Evolutionary conservation across 768 basidiomycete genomes (phyloP), one percentile per base, ranked within the genome.

Genomic region (Podaxis mareebaensis): DNA sequence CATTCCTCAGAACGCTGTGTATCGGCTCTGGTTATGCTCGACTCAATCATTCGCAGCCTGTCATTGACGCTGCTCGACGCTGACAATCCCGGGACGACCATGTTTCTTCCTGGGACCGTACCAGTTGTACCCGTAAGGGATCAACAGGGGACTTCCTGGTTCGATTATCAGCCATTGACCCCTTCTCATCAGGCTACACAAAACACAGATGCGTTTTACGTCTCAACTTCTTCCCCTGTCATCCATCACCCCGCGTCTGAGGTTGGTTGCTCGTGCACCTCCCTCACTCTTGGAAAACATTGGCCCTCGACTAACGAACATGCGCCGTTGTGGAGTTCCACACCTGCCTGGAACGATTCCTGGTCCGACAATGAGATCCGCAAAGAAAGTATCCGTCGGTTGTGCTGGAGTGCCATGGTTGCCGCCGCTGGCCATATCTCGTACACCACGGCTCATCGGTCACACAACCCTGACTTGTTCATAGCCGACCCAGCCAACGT

Each of bases 381-480:
- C 48, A 88, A 85, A 73, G 91, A 93, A 70, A 86, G 86, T 51
- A 87, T 86, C 68, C 84, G 91, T 39, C 77, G 91, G 40, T 72
- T 92, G 24, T 89, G 88, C 65, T 93, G 91, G 91, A 90, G 86
- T 69, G 75, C 85, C 6, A 79, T 91, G 73, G 76, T 81, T 58
- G 79, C 91, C 24, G 78, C 83, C 13, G 87, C 90, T 10, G 88
- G 85, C 1, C 84, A 90, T 72, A 85, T 82, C 28, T 81, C 84
- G 13, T 90, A 88, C 68, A 77, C 80, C 4, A 81, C 81, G 20
- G 82, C 88, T 17, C 72, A 74, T 56, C 74, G 72, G 33, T 69
- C 71, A 7, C 66, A 66, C 22, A 75, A 71, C 17, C 74, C 83
- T 3, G 81, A 88, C 46, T 69, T 89, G 26, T 89, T 85, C 68